phyloP scores from a whole-genome alignment of 148 eudicot genomes.

The Hydrangea macrophylla region DNA sequence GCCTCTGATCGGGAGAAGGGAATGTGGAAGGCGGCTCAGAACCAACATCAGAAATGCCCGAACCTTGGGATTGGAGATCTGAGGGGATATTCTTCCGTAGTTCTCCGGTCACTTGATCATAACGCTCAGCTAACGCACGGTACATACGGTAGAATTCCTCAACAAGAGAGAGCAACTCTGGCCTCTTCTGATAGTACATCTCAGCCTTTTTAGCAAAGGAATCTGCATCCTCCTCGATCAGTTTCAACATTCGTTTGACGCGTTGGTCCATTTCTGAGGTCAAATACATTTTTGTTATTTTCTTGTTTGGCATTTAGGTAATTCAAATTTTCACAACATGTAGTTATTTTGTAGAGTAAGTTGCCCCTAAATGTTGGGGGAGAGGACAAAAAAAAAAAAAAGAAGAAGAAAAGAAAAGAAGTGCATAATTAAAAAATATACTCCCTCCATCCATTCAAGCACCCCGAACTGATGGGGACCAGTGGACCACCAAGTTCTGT shows the following conservation, averaged over 20 bases:
- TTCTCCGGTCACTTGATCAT: conserved; percentile 76
- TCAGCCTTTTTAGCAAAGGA: conserved; percentile 89
- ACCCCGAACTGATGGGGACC: background rate
- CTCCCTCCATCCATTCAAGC: background rate
- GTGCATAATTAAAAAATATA: background rate
- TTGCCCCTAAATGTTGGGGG: no score
- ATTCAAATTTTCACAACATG: background rate
- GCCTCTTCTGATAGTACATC: conserved; percentile 80
- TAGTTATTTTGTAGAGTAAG: background rate
- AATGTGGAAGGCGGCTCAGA: conserved; percentile 44
- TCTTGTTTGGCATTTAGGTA: conserved; percentile 2
- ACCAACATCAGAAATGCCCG: conserved; percentile 53
- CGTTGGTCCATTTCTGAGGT: conserved; percentile 70
- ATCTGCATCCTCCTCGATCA: conserved; percentile 93
- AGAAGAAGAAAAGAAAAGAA: no score
- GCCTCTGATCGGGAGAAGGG: conserved; percentile 45
- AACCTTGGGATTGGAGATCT: conserved; percentile 66
- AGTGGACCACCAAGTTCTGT: background rate
- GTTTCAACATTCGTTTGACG: conserved; percentile 62
- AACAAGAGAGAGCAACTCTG: conserved; percentile 67
- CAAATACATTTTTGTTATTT: conserved; percentile 15
- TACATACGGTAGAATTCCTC: conserved; percentile 84
- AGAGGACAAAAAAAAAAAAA: no score
- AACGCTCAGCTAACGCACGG: conserved; percentile 78
- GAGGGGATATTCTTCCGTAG: conserved; percentile 54